Base-by-base conservation (phyloP, 1,284 basidiomycete genomes). In the Boletus mariae region DNA sequence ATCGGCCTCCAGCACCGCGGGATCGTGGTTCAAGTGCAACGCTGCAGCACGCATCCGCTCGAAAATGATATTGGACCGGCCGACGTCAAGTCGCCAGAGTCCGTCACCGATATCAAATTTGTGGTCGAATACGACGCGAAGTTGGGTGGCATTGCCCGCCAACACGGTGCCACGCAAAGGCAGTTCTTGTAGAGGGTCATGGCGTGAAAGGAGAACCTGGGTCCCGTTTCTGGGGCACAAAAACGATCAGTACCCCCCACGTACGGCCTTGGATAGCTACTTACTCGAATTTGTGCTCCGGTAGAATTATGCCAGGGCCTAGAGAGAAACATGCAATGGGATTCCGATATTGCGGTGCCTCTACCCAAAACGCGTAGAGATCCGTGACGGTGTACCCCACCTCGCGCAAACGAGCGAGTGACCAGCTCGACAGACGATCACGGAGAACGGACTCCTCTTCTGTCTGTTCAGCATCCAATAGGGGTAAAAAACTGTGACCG, bases 41-140 rank as follows among this genome's bases (percentile, higher is more conserved):
- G 95, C 78, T 5, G 93, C 92, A 1, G 76, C 70, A 17, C 81
- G 76, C 80, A 92, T 92, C 43, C 87, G 80, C 41, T 84, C 75
- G 57, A 82, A 85, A 9, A 84, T 77, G 49, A 89, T 78, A 60
- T 85, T 84, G 37, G 82, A 84, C 32, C 75, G 75, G 2, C 85
- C 88, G 3, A 92, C 68, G 63, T 95, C 92, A 40, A 95, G 66
- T 65, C 90, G 75, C 90, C 90, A 92, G 28, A 63, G 52, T 1
- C 75, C 75, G 5, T 76, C 72, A 31, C 70, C 69, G 32, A 49
- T 80, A 13, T 80, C 77, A 45, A 82, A 77, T n/a, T 69, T 64
- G 25, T 80, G 72, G 1, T 76, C 70, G 54, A 91, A 90, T 4
- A 76, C 71, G 8, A 92, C 66, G 13, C 76, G 76, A 43, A 92